Base-by-base conservation (phyloP, 441 rosid genomes). In the Cnidoscolus chayamansa region DNA sequence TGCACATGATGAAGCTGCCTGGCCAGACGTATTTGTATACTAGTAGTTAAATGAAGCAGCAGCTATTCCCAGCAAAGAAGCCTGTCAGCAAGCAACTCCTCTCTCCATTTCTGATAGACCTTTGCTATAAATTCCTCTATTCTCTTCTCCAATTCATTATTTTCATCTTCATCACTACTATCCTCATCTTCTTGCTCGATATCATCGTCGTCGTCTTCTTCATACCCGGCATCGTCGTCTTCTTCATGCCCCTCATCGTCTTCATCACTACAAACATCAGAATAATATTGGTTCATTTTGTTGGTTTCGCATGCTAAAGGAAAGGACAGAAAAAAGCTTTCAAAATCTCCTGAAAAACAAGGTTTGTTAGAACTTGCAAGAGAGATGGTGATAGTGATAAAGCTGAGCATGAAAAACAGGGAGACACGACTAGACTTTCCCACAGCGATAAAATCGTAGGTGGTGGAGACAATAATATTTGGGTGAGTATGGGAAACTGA, bases 41-140 rank as follows among this genome's bases (percentile, higher is more conserved):
- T 25, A 25, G 25, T 32, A 32, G 16, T 51, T 20, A 20, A 19
- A 20, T 48, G 48, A 67, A 64, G 66, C 53, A 62, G 74, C 78
- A 35, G 40, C 40, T 35, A 35, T 58, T 67, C 31, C 3, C 73
- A 61, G 47, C 51, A 76, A 13, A 77, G 63, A 77, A 76, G 55
- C 72, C 75, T 72, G 55, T 75, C 84, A 7, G 37, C 13, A 20
- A 67, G 70, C 10, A 60, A 53, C 66, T 81, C 81, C 59, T 81
- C 82, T 40, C 72, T 65, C 84, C 84, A 40, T 81, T 73, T 71
- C 17, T 50, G 51, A 48, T 72, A 32, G 11, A 75, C 81, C 48
- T 73, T 79, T 13, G 74, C 83, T 49, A 79, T 79, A 71, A 79
- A 77, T n/a, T 77, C 83, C 61, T 84, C 84, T 32, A 50, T 59